phyloP scores from a whole-genome alignment of 2,329 filamentous ascomycete genomes.

The Malbranchea zuffiana region DNA sequence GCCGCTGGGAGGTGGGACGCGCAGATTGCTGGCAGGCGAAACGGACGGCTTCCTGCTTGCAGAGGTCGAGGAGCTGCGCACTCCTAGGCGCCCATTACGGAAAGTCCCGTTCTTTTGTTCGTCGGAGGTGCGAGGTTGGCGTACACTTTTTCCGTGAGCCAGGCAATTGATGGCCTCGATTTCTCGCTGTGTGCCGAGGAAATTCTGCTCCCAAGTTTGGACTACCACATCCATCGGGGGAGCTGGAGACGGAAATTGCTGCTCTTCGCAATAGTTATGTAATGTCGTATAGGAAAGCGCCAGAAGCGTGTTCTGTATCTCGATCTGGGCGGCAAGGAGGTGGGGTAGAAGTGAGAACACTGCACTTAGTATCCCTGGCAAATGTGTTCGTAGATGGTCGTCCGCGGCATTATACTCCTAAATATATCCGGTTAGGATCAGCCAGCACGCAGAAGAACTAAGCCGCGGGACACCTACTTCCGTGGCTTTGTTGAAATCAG shows the following conservation, averaged over 20 bases:
- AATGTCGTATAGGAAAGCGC: constrained; percentile 68
- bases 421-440: constrained; percentile 12
- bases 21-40: constrained; percentile 21
- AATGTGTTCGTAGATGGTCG: constrained; percentile 56
- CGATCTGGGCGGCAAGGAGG: constrained; percentile 57
- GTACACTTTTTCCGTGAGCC: constrained; percentile 55
- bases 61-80: constrained; percentile 28
- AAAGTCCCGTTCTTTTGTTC: constrained; percentile 38
- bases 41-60: constrained; percentile 23
- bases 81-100: constrained; percentile 24
- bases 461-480: constrained; percentile 40
- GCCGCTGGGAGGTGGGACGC: constrained; percentile 18
- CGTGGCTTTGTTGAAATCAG: constrained; percentile 54
- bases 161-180: constrained; percentile 56
- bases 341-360: constrained; percentile 64
- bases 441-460: background rate
- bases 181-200: constrained; percentile 53
- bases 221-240: constrained; percentile 63
- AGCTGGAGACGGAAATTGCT: constrained; percentile 59
- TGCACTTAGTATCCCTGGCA: constrained; percentile 61
- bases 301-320: constrained; percentile 66
- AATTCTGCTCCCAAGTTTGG: constrained; percentile 52
- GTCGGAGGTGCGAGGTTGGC: constrained; percentile 43
- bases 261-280: constrained; percentile 59
- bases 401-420: constrained; percentile 66